A percentile compares a stretch with the other conserved stretches of the same genome.
Evolutionary conservation across 495 filamentous ascomycete genomes (phyloP).

Genomic region (Pyrenula massariospora): DNA sequence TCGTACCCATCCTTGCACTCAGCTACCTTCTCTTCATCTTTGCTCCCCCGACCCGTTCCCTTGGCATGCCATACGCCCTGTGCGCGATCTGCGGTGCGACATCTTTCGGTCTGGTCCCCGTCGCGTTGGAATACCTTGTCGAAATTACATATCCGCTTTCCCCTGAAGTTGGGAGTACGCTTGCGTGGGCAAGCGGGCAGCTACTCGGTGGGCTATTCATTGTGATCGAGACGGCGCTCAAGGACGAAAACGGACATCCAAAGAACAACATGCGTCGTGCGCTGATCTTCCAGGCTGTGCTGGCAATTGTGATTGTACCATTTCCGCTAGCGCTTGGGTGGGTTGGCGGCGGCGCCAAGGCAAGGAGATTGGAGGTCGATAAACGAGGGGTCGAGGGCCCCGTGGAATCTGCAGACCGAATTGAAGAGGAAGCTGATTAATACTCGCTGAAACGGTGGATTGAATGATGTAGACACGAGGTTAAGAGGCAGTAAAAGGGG

Average conservation of each 20-base stretch:
- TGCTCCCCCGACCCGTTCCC: constrained; percentile 55
- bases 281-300: constrained; percentile 66
- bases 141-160: constrained; percentile 78
- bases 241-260: constrained; percentile 42
- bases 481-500: too few species aligned
- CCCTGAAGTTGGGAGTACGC: constrained; percentile 73
- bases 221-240: constrained; percentile 67
- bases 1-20: constrained; percentile 63
- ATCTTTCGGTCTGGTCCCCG: constrained; percentile 69
- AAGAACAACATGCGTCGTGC: constrained; percentile 58
- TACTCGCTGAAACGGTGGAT: too few species aligned
- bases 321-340: constrained; percentile 55
- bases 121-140: constrained; percentile 76
- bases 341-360: constrained; percentile 43
- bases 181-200: constrained; percentile 71
- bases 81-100: constrained; percentile 60
- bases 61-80: constrained; percentile 64
- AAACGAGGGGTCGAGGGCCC: constrained; percentile 1
- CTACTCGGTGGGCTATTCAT: constrained; percentile 71
- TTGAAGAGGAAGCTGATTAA: too few species aligned
- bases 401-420: background rate
- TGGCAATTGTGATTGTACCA: constrained; percentile 53
- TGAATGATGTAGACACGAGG: too few species aligned
- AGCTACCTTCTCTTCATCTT: constrained; percentile 71
- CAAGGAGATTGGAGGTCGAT: constrained; percentile 50